These are phyloP conservation scores for Phytopythium litorale DNA, from an alignment of 352 stramenopile species.

Conservation along the genomic window DNA sequence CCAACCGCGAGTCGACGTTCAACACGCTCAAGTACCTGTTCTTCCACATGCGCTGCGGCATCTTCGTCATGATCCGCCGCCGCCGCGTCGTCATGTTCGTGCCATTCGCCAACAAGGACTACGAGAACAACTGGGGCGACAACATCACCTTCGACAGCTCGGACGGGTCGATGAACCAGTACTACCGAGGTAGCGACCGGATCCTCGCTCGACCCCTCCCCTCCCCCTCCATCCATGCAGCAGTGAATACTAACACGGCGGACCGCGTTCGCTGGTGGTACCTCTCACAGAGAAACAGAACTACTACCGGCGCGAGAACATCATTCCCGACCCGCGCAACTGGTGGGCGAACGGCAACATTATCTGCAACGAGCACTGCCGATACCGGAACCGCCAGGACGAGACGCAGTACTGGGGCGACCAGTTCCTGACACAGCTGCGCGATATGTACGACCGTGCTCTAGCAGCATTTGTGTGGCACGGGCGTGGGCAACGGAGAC, in stretches of 20 bases:
- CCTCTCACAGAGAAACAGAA: conserved; percentile 55
- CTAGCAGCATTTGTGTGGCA: not conserved
- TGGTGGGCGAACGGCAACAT: conserved; percentile 99
- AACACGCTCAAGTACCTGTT: conserved; percentile 98
- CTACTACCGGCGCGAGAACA: conserved; percentile 77
- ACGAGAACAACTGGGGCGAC: conserved; percentile 96
- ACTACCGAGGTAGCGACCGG: conserved; percentile 75
- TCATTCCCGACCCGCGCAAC: conserved; percentile 79
- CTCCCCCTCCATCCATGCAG: not conserved
- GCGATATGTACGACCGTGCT: conserved; percentile 85
- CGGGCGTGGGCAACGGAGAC: not conserved
- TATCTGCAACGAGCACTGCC: conserved; percentile 96
- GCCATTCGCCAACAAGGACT: conserved; percentile 97
- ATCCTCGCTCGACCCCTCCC: too few relatives aligned
- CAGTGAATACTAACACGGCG: not conserved
- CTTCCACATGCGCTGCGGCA: conserved; percentile 98
- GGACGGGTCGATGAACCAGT: conserved; percentile 87
- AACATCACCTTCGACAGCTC: conserved; percentile 89
- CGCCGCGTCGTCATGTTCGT: conserved; percentile 95
- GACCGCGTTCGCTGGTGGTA: too few relatives aligned
- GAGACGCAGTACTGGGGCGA: conserved; percentile 97
- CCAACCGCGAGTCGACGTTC: conserved; percentile 82
- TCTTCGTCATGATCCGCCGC: conserved; percentile 98
- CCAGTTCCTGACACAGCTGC: conserved; percentile 94
- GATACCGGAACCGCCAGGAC: conserved; percentile 82